Base-by-base conservation (phyloP, 139 green algal genomes). In the Auxenochlorella pyrenoidosa region DNA sequence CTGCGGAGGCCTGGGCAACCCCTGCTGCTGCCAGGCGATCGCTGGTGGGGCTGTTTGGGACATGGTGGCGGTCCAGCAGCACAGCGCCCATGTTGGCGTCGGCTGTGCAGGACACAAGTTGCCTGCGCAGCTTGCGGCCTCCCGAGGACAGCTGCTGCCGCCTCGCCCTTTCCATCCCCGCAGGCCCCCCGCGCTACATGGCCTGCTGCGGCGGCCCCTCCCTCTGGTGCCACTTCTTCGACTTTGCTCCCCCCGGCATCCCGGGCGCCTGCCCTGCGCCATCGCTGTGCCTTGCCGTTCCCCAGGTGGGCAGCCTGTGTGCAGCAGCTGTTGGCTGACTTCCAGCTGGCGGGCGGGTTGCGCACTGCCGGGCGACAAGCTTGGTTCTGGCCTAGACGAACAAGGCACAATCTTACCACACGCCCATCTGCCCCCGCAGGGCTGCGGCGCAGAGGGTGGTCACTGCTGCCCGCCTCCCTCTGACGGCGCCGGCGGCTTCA, bases 191-290 rank as follows among this genome's bases (percentile, higher is more conserved):
- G 32, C 38, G n/a, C 47, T 84, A 72, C 78, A 18, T 36, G 34
- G n/a, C 16, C 8, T 84, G 78, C 78, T 84, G 78, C 78, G 34
- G 58, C 54, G n/a, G 10, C 8, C 30, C 54, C 78, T 22, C 16
- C 78, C 58, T 84, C 2, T 84, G 58, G 32, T 84, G 78, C 78
- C 54, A 72, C 24, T 44, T 68, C n/a, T 84, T 84, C 36, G 3
- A 71, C 1, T 63, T 70, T 38, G 58, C 58, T 32, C 51, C 58
- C 2, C 78, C 78, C 10, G 78, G 78, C 36, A 63, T 60, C 38
- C 78, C 78, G 2, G 78, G 78, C 12, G 54, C 38, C 10, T 84
- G 78, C 78, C 78, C 78, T 0, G 47, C 41, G n/a, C 78, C 78
- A 34, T 84, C 78, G 16, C 51, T 84, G 3, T 84, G 78, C 54